These are phyloP conservation scores for Copromyces sp. DNA, from an alignment of 495 filamentous ascomycete species.

Conservation along the genomic window DNA sequence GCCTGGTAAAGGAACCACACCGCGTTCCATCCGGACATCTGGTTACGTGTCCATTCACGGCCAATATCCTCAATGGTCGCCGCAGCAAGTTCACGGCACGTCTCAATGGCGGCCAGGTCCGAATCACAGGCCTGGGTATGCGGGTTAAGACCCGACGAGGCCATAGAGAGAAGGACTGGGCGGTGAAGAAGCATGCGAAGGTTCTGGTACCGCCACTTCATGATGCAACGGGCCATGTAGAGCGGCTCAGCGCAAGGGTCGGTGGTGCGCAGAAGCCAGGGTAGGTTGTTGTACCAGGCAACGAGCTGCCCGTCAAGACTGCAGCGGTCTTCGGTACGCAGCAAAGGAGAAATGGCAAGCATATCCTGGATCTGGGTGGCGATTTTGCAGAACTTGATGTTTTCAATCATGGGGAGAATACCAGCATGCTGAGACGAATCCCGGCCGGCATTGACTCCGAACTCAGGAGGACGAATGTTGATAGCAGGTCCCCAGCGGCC, in stretches of 20 bases:
- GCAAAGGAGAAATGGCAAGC: slow-evolving; percentile 56
- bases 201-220: slow-evolving; percentile 76
- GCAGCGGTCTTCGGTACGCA: slow-evolving; percentile 53
- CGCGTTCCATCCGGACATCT: slow-evolving; percentile 72
- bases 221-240: slow-evolving; percentile 58
- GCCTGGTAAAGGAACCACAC: slow-evolving; percentile 80
- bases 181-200: slow-evolving; percentile 72
- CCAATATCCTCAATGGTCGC: slow-evolving; percentile 63
- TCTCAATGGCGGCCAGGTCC: slow-evolving; percentile 58
- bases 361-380: slow-evolving; percentile 68
- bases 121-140: slow-evolving; percentile 50
- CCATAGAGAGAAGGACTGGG: slow-evolving; percentile 60
- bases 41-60: slow-evolving; percentile 55
- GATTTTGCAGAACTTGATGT: slow-evolving; percentile 73
- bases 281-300: slow-evolving; percentile 62
- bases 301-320: slow-evolving; percentile 58
- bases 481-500: slow-evolving; percentile 65
- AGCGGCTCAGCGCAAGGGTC: slow-evolving; percentile 63
- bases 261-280: slow-evolving; percentile 57
- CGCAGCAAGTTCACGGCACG: slow-evolving; percentile 58
- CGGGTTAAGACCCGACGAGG: slow-evolving; percentile 50
- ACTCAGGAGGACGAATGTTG: slow-evolving; percentile 59
- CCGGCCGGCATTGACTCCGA: slow-evolving; percentile 32
- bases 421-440: slow-evolving; percentile 50
- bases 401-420: slow-evolving; percentile 63